Evolutionary conservation across 2,329 filamentous ascomycete genomes (phyloP).

Genomic region (Colletotrichum scovillei): DNA sequence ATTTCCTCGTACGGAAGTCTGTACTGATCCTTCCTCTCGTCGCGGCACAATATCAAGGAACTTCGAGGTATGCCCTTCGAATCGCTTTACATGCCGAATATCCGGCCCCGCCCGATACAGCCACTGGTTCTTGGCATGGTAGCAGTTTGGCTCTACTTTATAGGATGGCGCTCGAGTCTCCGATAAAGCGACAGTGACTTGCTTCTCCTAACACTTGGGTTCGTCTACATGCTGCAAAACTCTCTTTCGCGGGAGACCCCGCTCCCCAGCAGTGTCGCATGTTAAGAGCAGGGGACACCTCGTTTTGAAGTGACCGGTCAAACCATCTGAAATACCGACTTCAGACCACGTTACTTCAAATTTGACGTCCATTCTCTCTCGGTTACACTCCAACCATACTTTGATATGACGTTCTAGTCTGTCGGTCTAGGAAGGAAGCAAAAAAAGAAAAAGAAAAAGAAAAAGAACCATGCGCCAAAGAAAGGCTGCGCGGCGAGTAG

Average conservation of each 20-base stretch:
- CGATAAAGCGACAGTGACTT: not conserved
- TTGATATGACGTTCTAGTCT: not conserved
- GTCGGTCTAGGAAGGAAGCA: not conserved
- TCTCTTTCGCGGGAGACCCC: not conserved
- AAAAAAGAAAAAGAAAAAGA: too few relatives aligned
- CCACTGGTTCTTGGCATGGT: conserved; percentile 15
- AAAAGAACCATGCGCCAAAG: conserved; percentile 12
- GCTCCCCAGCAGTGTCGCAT: conserved; percentile 5
- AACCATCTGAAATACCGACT: not conserved
- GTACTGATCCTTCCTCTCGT: not conserved
- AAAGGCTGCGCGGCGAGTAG: conserved; percentile 5
- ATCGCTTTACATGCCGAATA: conserved; percentile 11
- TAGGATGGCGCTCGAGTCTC: not conserved
- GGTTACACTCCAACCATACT: not conserved
- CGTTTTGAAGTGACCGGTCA: not conserved
- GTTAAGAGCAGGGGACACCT: conserved; percentile 9
- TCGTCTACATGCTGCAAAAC: not conserved
- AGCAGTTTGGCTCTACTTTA: conserved; percentile 3
- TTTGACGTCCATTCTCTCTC: not conserved
- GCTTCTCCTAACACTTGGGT: not conserved
- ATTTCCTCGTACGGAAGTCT: not conserved
- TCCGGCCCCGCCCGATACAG: conserved; percentile 10
- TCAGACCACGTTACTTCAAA: not conserved
- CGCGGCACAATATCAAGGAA: not conserved
- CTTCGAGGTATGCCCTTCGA: not conserved